Conservation (phyloP, 305 asterid species). For the Ajuga reptans region DNA sequence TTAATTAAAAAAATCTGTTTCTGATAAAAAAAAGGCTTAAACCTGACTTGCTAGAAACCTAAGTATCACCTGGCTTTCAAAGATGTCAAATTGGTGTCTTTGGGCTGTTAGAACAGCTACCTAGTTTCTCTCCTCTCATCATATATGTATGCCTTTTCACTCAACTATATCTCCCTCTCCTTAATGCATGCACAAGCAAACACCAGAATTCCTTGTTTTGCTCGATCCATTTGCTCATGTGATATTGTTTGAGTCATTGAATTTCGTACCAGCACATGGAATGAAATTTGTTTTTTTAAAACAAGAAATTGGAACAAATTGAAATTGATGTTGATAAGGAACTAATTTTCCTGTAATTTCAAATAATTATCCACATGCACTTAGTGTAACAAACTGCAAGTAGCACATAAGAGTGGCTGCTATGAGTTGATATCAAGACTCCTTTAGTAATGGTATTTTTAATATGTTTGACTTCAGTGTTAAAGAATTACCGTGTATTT, state of each 20-base stretch:
- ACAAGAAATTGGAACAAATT: background rate
- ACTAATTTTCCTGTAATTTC: background rate
- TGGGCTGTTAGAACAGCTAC: background rate
- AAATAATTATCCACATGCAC: background rate
- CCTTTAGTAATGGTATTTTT: background rate
- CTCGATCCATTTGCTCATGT: background rate
- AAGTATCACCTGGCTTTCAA: background rate
- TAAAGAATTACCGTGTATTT: background rate
- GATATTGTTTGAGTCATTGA: background rate
- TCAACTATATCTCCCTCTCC: background rate
- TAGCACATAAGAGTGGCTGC: conserved; percentile 5
- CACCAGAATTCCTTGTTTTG: background rate
- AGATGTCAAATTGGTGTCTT: background rate
- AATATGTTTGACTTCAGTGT: background rate
- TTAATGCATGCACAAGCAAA: background rate
- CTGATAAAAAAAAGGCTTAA: no score
- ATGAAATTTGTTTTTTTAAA: background rate
- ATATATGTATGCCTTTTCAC: background rate
- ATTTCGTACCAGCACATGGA: background rate
- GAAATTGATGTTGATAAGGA: background rate
- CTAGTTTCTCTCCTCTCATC: background rate
- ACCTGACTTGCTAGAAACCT: background rate
- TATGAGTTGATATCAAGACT: conserved; percentile 1
- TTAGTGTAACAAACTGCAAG: background rate
- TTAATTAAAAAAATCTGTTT: no score